phyloP scores from a whole-genome alignment of 169 alveolate species.

The Eimeria maxima region DNA sequence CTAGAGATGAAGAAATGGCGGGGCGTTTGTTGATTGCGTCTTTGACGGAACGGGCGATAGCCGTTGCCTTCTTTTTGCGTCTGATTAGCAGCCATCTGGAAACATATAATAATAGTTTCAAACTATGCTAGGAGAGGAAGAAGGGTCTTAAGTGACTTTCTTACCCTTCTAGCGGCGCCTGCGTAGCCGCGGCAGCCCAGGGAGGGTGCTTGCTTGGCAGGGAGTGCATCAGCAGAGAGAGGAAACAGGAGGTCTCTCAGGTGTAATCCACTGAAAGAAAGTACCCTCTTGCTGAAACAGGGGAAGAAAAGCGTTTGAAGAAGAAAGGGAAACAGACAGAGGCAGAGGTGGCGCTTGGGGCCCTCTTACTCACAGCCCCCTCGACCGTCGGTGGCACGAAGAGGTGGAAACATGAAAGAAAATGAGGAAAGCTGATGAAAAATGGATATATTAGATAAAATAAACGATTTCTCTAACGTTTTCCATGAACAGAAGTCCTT shows the following conservation, averaged over 20 bases:
- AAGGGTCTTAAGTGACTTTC: background rate
- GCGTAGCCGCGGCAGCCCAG: background rate
- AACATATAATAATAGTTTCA: background rate
- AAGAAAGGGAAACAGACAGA: conserved; percentile 17
- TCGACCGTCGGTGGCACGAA: conserved; percentile 22
- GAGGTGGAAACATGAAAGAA: background rate
- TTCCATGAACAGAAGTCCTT: background rate
- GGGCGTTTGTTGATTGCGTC: background rate
- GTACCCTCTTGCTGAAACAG: background rate
- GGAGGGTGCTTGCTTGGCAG: background rate
- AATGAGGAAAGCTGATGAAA: background rate
- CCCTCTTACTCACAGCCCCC: conserved; percentile 38
- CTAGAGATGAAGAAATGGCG: background rate
- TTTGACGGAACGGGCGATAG: too few relatives aligned
- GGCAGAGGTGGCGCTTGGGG: conserved; percentile 38
- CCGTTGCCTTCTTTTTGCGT: too few relatives aligned
- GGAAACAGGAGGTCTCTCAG: background rate
- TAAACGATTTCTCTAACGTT: background rate
- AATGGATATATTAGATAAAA: background rate
- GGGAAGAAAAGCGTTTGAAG: background rate
- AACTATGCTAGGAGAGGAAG: background rate
- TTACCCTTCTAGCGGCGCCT: background rate
- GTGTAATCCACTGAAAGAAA: background rate
- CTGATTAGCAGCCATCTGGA: background rate
- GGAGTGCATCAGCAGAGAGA: background rate